These are phyloP conservation scores for Saccharum spontaneum DNA, from an alignment of 176 grass and related monocot genomes.

Conservation along the genomic window DNA sequence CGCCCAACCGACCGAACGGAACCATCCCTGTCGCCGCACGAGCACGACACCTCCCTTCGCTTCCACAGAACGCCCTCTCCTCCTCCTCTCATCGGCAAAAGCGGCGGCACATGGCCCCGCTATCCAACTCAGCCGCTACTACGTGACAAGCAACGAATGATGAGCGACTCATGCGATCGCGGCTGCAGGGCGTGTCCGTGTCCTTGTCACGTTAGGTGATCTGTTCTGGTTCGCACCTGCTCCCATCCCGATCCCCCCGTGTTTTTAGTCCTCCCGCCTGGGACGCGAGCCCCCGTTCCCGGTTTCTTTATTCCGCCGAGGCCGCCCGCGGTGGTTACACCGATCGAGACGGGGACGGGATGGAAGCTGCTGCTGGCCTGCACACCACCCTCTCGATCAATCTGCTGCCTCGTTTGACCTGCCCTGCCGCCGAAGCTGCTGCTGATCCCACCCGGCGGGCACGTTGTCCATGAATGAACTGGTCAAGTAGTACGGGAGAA, in stretches of 20 bases:
- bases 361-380: not conserved
- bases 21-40: not conserved
- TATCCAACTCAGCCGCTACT: not conserved
- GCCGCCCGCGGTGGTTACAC: constrained; percentile 36
- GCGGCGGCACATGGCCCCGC: not conserved
- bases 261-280: not conserved
- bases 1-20: not conserved
- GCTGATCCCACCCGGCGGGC: not conserved
- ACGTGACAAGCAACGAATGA: constrained; percentile 3
- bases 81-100: not conserved
- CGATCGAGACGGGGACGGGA: constrained; percentile 7
- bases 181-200: not conserved
- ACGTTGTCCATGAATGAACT: constrained; percentile 26
- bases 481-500: not conserved
- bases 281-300: not conserved
- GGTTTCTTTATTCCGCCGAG: constrained; percentile 35
- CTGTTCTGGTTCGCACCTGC: not conserved
- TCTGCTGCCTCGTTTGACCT: constrained; percentile 44
- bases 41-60: not conserved
- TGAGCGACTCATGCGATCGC: not conserved
- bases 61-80: not conserved
- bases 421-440: not conserved
- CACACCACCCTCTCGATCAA: not conserved
- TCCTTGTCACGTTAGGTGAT: constrained; percentile 38
- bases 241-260: not conserved